Evolutionary conservation across 192 early-diverging fungal species (phyloP).

Genomic region (Coemansia sp.): DNA sequence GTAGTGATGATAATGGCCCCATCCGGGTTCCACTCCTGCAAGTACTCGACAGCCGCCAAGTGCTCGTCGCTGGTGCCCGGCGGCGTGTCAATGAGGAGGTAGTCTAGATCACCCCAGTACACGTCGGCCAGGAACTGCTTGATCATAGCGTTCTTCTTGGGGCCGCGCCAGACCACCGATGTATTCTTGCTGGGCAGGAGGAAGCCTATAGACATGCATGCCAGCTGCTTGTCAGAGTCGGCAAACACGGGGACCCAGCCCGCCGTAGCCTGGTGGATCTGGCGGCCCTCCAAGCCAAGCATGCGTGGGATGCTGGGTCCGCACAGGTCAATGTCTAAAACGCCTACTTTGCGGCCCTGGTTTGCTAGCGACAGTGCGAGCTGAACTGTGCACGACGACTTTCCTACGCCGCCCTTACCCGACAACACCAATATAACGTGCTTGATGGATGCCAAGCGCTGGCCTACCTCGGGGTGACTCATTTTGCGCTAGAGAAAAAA

Average conservation of each 20-base stretch:
- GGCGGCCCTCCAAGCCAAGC: conserved; percentile 85
- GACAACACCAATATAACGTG: conserved; percentile 94
- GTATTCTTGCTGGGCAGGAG: conserved; percentile 84
- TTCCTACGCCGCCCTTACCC: conserved; percentile 98
- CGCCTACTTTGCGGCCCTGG: conserved; percentile 73
- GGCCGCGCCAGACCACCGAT: conserved; percentile 97
- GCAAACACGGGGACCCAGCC: conserved; percentile 85
- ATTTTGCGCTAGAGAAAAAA: conserved; percentile 10
- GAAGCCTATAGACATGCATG: conserved; percentile 97
- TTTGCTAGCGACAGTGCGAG: conserved; percentile 69
- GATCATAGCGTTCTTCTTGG: conserved; percentile 99
- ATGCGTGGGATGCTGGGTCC: conserved; percentile 96
- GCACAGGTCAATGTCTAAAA: conserved; percentile 96
- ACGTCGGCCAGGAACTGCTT: conserved; percentile 96
- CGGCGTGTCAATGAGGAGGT: conserved; percentile 93
- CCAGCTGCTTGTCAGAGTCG: conserved; percentile 64
- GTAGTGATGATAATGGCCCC: conserved; percentile 96
- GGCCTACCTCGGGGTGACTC: conserved; percentile 42
- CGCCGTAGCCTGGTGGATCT: conserved; percentile 84
- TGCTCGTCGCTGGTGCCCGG: conserved; percentile 99
- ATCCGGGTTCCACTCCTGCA: conserved; percentile 76
- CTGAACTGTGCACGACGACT: conserved; percentile 88
- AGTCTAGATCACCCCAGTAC: conserved; percentile 95
- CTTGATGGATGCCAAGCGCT: conserved; percentile 58
- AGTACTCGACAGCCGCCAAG: conserved; percentile 85